Conservation (phyloP, 768 basidiomycete species). For the Lactifluus echinatus region DNA sequence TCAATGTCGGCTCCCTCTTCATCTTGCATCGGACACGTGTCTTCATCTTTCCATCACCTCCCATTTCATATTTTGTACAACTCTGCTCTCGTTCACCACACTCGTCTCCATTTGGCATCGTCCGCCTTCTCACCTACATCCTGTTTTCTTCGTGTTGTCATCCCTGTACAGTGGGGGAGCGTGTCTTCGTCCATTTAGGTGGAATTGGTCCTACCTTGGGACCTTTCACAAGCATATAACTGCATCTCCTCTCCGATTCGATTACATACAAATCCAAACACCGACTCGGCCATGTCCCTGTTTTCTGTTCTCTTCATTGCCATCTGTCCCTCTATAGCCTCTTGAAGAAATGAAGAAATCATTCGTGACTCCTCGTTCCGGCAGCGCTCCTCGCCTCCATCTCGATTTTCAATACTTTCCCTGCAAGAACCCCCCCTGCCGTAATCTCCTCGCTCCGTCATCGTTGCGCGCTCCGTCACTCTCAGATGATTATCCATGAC, state of each 20-base stretch:
- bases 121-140: neutral
- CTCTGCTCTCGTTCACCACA: neutral
- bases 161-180: neutral
- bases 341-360: neutral
- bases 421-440: neutral
- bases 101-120: neutral
- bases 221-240: neutral
- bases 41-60: neutral
- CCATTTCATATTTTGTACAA: slow-evolving; percentile 15
- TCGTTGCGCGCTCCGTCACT: slow-evolving; percentile 13
- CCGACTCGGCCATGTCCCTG: neutral
- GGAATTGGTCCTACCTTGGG: neutral
- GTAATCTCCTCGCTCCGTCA: slow-evolving; percentile 6
- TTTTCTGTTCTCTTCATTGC: neutral
- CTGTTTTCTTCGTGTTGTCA: neutral
- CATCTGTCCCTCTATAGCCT: neutral
- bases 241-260: neutral
- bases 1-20: neutral
- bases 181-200: neutral
- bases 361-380: neutral
- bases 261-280: neutral
- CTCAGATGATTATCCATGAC: slow-evolving; percentile 7
- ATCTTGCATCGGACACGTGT: neutral
- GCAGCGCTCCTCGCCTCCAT: neutral
- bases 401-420: neutral